Evolutionary conservation across 139 green algal genomes (phyloP).

Genomic region (Zygnema circumcarinatum): DNA sequence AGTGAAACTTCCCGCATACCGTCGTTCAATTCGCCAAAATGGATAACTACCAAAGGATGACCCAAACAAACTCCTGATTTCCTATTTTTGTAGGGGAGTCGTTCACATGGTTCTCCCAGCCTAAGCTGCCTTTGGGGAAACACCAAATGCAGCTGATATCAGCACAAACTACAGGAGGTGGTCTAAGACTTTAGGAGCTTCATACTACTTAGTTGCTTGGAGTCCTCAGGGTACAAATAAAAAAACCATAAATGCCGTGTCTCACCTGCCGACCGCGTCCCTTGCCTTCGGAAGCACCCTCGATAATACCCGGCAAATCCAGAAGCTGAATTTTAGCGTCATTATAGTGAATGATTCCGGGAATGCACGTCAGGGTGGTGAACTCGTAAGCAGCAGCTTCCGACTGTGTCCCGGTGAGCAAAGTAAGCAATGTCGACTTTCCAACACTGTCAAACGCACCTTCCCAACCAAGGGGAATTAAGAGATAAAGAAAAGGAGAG

Average conservation of each 20-base stretch:
- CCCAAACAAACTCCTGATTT: neutral
- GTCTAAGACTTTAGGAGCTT: too few relatives aligned
- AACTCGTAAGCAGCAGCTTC: slow-evolving; percentile 93
- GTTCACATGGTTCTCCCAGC: neutral
- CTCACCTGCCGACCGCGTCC: slow-evolving; percentile 82
- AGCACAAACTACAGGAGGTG: too few relatives aligned
- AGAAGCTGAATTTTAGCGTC: slow-evolving; percentile 99
- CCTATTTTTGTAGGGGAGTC: neutral
- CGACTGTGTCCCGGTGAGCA: slow-evolving; percentile 78
- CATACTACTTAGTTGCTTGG: too few relatives aligned
- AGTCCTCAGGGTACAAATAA: too few relatives aligned
- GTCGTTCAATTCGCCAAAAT: neutral
- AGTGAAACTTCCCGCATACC: neutral
- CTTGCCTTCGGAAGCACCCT: slow-evolving; percentile 94
- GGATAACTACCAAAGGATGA: neutral
- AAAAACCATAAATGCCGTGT: neutral
- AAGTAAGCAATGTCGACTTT: slow-evolving; percentile 96
- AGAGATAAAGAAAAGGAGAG: slow-evolving; percentile 6
- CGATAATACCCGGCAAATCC: slow-evolving; percentile 99
- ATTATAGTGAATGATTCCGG: slow-evolving; percentile 98
- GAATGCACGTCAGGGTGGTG: slow-evolving; percentile 98
- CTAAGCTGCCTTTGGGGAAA: neutral
- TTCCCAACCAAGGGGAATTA: neutral
- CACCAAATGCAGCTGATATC: too few relatives aligned
- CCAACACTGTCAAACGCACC: slow-evolving; percentile 72